Evolutionary conservation across 257 asterid genomes (phyloP), one percentile per base, ranked within the genome.

Genomic region (Paraleonurus japonicus): DNA sequence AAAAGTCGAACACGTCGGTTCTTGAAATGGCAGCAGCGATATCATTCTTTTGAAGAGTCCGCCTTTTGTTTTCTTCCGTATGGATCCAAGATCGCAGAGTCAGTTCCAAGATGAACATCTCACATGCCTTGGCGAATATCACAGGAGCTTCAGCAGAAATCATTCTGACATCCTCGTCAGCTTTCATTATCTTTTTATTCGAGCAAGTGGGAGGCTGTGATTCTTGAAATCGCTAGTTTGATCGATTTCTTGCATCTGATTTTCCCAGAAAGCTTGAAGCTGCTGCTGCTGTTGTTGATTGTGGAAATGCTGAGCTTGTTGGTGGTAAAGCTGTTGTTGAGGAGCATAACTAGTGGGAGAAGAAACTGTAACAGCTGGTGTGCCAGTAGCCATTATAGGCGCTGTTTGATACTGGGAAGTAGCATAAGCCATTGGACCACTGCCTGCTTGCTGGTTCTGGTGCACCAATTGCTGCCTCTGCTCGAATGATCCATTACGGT

Each of bases 71-170:
- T 57, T 88, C 95, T 62, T 85, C 95, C 0, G 91, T 84, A 51
- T 88, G 85, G 65, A 85, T 79, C 95, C 91, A 85, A 4, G 91
- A 81, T 32, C 91, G 81, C 47, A 85, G 71, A 0, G 88, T 88
- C 51, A 88, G 79, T 79, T 88, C 95, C 86, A 85, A 55, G 74
- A 86, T 83, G 80, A 88, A 85, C 85, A 88, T 85, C 80, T 88
- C 91, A 11, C 91, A 88, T 0, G 95, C 95, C 76, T 88, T 88
- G 23, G 95, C 86, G 3, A 88, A 88, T 32, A 88, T 59, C 5
- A 88, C 84, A 0, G 91, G 89, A 20, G 95, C 95, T 76, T 88
- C 95, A 7, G 90, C 87, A 13, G 95, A 88, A 11, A 88, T 85
- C 90, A 88, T 83, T 45, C 83, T 67, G 2, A 88, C 95, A 30